phyloP scores from a whole-genome alignment of 2,329 filamentous ascomycete species.

The Fusarium sp. region DNA sequence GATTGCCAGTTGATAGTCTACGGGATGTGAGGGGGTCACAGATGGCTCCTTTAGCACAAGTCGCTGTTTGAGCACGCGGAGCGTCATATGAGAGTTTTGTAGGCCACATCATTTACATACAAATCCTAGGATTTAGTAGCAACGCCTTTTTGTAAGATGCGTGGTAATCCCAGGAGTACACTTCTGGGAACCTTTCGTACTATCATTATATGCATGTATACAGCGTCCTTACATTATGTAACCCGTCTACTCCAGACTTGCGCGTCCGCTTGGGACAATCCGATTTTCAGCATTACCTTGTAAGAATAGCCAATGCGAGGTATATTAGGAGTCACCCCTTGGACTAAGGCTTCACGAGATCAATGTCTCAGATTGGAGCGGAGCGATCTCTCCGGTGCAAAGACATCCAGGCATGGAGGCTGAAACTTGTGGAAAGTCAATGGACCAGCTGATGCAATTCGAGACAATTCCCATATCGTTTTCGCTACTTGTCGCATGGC shows the following conservation, averaged over 20 bases:
- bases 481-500: not conserved
- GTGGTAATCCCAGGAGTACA: too few relatives aligned
- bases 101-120: too few relatives aligned
- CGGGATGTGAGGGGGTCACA: not conserved
- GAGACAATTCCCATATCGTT: constrained; percentile 15
- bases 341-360: constrained; percentile 12
- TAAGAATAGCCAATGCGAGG: not conserved
- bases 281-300: not conserved
- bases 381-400: constrained; percentile 19
- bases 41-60: not conserved
- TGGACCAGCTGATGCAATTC: constrained; percentile 6
- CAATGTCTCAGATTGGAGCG: constrained; percentile 14
- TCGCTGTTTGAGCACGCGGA: too few relatives aligned
- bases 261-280: too few relatives aligned
- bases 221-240: too few relatives aligned
- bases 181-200: too few relatives aligned
- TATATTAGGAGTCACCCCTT: not conserved
- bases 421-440: not conserved
- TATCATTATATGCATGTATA: too few relatives aligned
- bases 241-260: too few relatives aligned
- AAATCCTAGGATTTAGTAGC: too few relatives aligned
- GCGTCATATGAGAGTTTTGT: too few relatives aligned
- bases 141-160: too few relatives aligned
- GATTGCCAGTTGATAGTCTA: not conserved
- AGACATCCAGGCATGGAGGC: not conserved